Evolutionary conservation across 139 green algal genomes (phyloP).

Genomic region (Tetraselmis chui): DNA sequence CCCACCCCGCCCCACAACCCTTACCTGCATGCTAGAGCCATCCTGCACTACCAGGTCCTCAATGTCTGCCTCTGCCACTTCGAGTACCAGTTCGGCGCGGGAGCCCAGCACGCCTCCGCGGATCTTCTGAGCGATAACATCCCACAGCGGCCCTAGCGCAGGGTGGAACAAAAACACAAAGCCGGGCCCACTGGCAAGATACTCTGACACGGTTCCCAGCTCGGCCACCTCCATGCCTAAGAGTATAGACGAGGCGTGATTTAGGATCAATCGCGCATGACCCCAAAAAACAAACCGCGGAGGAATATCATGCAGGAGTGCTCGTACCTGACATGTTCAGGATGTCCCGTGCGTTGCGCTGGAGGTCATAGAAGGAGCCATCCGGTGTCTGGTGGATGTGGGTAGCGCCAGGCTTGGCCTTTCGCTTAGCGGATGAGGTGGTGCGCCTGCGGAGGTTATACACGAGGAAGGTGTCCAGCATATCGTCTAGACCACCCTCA

Average conservation of each 20-base stretch:
- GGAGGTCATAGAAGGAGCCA: slow-evolving; percentile 92
- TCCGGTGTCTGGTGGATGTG: slow-evolving; percentile 90
- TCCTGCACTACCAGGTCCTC: slow-evolving; percentile 48
- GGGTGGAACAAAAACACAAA: slow-evolving; percentile 91
- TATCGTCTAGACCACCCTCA: background rate
- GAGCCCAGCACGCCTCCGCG: slow-evolving; percentile 57
- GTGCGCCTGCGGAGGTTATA: slow-evolving; percentile 73
- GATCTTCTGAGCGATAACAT: slow-evolving; percentile 93
- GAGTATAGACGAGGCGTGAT: no score
- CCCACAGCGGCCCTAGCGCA: slow-evolving; percentile 89
- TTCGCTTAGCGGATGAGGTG: slow-evolving; percentile 85
- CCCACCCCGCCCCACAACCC: background rate
- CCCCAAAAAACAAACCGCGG: no score
- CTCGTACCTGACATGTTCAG: slow-evolving; percentile 46
- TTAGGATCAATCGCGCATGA: no score
- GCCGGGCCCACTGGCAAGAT: slow-evolving; percentile 62
- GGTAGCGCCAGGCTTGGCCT: slow-evolving; percentile 50
- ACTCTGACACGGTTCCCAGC: slow-evolving; percentile 53
- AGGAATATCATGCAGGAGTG: no score
- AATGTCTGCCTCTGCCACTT: slow-evolving; percentile 64
- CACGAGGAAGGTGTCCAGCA: slow-evolving; percentile 89
- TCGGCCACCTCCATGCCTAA: slow-evolving; percentile 24
- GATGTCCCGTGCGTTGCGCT: slow-evolving; percentile 78
- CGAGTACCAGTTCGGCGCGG: slow-evolving; percentile 52
- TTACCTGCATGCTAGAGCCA: slow-evolving; percentile 66